Base-by-base conservation (phyloP, 306 rosid species). In the Parietaria judaica region DNA sequence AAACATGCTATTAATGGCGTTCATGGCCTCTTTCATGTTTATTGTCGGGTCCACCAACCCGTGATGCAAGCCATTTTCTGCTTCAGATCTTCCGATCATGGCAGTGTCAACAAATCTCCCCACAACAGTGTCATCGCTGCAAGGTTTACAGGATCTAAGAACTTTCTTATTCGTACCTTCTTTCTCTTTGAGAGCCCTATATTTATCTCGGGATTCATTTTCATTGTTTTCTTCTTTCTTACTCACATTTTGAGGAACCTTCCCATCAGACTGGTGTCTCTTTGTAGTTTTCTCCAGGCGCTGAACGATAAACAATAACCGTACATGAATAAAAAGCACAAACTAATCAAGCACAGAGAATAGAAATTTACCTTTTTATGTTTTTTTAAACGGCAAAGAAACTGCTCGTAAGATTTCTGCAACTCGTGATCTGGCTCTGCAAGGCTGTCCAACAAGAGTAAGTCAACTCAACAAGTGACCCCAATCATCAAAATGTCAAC, bases 11-110 rank as follows among this genome's bases (percentile, higher is more conserved):
- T 88, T 84, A 60, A 92, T 88, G 71, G 79, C 94, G 71, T 70
- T 79, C 88, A 86, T 88, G 16, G 95, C 99, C 70, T 92, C 95
- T 78, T 86, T 92, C 96, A 88, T 84, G 67, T 92, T 92, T 76
- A 92, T 72, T 6, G 99, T 88, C 51, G 99, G 99, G 72, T 92
- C 99, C 44, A 88, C 88, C 70, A 88, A 68, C 51, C 99, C 96
- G 64, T 84, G 90, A 68, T 92, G 98, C 64, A 96, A 80, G 46
- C 90, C 95, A 79, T 88, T 79, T 80, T 92, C 98, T 55, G 85
- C 84, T 74, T 70, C 94, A 59, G 95, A 81, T 69, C 76, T 88
- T 34, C 95, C 92, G 45, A 72, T 87, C 68, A 91, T 75, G 66
- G 95, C 87, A 58, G 83, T 78, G 74, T 69, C 92, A 64, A 79